These are phyloP conservation scores for Discostella pseudostelligera DNA, from an alignment of 108 stramenopile species.

Conservation along the genomic window DNA sequence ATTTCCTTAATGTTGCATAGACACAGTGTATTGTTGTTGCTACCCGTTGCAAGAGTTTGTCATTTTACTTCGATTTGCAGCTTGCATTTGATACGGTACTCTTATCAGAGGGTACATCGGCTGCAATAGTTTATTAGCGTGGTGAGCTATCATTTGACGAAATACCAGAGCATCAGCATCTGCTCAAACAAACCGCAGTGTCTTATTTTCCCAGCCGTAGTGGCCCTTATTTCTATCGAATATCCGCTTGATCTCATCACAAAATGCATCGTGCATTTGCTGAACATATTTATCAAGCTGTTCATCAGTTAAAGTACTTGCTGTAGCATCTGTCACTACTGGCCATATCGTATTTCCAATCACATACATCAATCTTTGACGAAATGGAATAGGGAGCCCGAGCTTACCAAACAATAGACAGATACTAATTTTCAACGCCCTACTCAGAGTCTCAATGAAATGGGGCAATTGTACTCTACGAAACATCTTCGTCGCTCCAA, in stretches of 20 bases:
- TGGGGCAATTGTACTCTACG: constrained; percentile 77
- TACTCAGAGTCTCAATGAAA: constrained; percentile 72
- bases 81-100: no score
- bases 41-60: no score
- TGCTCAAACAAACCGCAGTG: constrained; percentile 59
- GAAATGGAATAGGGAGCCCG: constrained; percentile 79
- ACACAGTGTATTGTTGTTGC: no score
- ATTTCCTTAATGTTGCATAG: no score
- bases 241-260: constrained; percentile 67
- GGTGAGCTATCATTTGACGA: no score
- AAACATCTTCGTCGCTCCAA: constrained; percentile 87
- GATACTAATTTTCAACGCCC: constrained; percentile 67
- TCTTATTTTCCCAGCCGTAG: constrained; percentile 91
- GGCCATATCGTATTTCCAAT: constrained; percentile 77
- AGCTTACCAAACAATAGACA: constrained; percentile 68
- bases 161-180: no score
- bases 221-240: constrained; percentile 88
- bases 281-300: constrained; percentile 59
- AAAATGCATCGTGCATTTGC: constrained; percentile 80
- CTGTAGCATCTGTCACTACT: constrained; percentile 8
- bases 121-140: no score
- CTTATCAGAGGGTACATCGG: no score
- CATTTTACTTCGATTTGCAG: no score
- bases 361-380: constrained; percentile 72
- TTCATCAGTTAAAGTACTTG: constrained; percentile 11